Evolutionary conservation across 495 filamentous ascomycete species (phyloP), one percentile per base, ranked within the genome.

Genomic region (Stereocaulon alpinum): DNA sequence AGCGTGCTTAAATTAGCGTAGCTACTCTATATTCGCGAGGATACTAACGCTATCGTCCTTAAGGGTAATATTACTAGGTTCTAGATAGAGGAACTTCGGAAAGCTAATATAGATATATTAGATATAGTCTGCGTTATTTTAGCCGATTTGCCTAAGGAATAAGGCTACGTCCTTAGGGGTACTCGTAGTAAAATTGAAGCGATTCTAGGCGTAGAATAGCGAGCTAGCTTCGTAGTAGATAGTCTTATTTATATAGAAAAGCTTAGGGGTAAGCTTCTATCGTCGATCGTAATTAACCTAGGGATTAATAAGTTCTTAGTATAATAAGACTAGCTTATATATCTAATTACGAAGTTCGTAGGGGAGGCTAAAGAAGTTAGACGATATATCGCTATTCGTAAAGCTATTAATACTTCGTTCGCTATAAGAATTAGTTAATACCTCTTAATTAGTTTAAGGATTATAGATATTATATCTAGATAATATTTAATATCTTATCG

Each of bases 71-170:
- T 53, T 17, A 34, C 50, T 30, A 2, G 32, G 30, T 0, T 53
- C 50, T 53, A 53, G 27, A 53, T 53, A 40, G 50, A 40, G 30
- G 30, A 53, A 53, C 4, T 40, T 40, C 34, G 51, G 51, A 22
- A 43, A 55, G 37, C 6, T 20, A 37, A 55, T 37, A 42, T 12
- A 42, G 52, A 55, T 27, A 42, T 42, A 4, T 55, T 37, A 37
- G 52, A 55, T 55, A 42, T 17, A 43, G 52, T 55, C 52, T 42
- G 52, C 37, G 52, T 55, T 55, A 18, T 55, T 55, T 24, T 20
- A 37, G 52, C 52, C 18, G 52, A 55, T 42, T 55, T 22, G 17
- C 34, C 51, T 4, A 4, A 54, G 51, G n/a, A 55, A 55, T 11
- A 4, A 55, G 34, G 51, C 51, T 54, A 54, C 51, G 51, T 54